A percentile compares a stretch with the other conserved stretches of the same genome.
These are phyloP conservation scores for Candida ovalis DNA, from an alignment of 805 yeast genomes.

Conservation along the genomic window DNA sequence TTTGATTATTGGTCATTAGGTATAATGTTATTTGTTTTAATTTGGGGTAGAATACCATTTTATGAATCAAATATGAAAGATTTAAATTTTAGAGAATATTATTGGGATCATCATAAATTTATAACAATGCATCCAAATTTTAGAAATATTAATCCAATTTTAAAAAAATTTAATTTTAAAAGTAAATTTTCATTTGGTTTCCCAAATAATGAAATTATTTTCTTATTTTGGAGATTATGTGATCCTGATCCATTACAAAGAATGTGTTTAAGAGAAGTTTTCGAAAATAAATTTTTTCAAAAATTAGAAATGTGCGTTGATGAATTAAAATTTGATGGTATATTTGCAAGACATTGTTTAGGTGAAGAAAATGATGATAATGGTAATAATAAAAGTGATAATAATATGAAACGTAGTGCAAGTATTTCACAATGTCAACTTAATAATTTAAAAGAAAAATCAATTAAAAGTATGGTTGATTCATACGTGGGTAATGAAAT, in stretches of 20 bases:
- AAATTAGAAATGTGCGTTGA: slow-evolving; percentile 56
- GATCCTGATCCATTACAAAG: slow-evolving; percentile 58
- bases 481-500: not conserved
- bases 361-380: not conserved
- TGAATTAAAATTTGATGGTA: slow-evolving; percentile 34
- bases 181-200: slow-evolving; percentile 31
- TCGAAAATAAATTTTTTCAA: slow-evolving; percentile 62
- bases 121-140: slow-evolving; percentile 43
- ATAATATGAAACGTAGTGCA: not conserved
- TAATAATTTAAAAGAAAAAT: not conserved
- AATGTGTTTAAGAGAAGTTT: slow-evolving; percentile 49
- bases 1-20: slow-evolving; percentile 78
- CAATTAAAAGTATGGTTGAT: not conserved
- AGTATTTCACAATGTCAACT: not conserved
- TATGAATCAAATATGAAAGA: slow-evolving; percentile 42
- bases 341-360: slow-evolving; percentile 17
- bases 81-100: slow-evolving; percentile 53
- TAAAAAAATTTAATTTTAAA: not conserved
- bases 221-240: slow-evolving; percentile 59
- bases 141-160: not conserved
- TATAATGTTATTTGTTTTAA: slow-evolving; percentile 56
- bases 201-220: slow-evolving; percentile 16
- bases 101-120: slow-evolving; percentile 28
- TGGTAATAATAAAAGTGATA: not conserved
- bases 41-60: slow-evolving; percentile 61